Base-by-base conservation (phyloP, 2,329 filamentous ascomycete species). In the Ophiostoma piceae region DNA sequence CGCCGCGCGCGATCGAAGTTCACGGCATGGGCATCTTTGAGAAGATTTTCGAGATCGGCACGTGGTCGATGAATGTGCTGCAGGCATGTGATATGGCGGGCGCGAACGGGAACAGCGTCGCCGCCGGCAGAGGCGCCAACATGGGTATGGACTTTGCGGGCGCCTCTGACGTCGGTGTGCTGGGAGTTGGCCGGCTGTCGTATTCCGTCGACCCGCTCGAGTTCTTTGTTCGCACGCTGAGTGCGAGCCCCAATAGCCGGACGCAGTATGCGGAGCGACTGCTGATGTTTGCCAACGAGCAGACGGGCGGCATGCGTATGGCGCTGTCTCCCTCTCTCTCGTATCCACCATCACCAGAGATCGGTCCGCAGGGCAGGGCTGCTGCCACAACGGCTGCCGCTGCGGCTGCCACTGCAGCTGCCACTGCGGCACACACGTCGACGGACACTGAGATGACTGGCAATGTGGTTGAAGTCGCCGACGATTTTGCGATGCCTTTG, bases 11-110 rank as follows among this genome's bases (percentile, higher is more conserved):
- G 11, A 80, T 83, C 68, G 81, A 83, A 70, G 81, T 83, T 1
- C 81, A 83, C 71, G 81, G 81, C 41, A 83, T 83, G 80, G 81
- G 81, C 35, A 83, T 83, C 16, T 82, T 83, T 68, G 81, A 83
- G 71, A 83, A 83, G 74, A 82, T 83, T n/a, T 83, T 82, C 70
- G 80, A 82, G 72, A 81, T 83, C 57, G 80, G 80, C 14, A 79
- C 78, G 0, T 82, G 80, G 79, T 77, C 79, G 41, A 80, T 82
- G 72, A 81, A 82, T 22, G 79, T 82, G 35, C 78, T 82, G 67
- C 78, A 78, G 41, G 77, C 79, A 0, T 79, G 77, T 72, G 76
- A 79, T 66, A 73, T 72, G 32, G 73, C 75, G 11, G 74, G 73
- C 19, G 68, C 67, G 11, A 62, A 26, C n/a, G 69, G 72, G 14